These are phyloP conservation scores for Neonectria punicea DNA, from an alignment of 2,329 filamentous ascomycete genomes.

Conservation along the genomic window DNA sequence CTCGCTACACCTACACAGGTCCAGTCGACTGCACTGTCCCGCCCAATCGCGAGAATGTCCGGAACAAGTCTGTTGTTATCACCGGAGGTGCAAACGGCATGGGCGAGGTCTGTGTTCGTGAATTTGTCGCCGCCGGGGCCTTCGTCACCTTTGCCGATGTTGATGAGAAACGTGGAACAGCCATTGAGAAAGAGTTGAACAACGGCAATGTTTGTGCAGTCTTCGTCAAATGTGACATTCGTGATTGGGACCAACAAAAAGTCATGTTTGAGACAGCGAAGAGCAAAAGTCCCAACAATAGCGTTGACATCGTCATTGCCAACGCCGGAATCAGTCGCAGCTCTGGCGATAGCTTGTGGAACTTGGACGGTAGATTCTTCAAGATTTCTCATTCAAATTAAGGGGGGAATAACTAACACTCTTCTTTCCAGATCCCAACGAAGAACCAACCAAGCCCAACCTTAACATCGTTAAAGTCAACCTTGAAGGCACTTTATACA, in stretches of 20 bases:
- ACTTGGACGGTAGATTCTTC: constrained; percentile 46
- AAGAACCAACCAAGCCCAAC: constrained; percentile 49
- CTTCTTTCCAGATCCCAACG: constrained; percentile 18
- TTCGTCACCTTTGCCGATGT: constrained; percentile 55
- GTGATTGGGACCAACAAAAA: constrained; percentile 56
- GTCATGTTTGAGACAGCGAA: constrained; percentile 54
- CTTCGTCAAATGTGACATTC: constrained; percentile 56
- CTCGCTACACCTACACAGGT: constrained; percentile 34
- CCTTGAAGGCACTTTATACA: constrained; percentile 55
- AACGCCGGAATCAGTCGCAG: constrained; percentile 56
- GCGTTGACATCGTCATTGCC: constrained; percentile 58
- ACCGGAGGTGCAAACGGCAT: constrained; percentile 60
- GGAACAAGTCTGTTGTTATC: constrained; percentile 58
- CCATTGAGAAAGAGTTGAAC: constrained; percentile 48
- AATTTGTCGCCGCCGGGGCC: constrained; percentile 50
- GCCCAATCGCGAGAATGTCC: constrained; percentile 33
- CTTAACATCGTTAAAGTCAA: constrained; percentile 55
- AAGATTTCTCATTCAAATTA: not conserved
- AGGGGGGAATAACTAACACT: not conserved
- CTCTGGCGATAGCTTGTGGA: constrained; percentile 51
- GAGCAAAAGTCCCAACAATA: constrained; percentile 48
- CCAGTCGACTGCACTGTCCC: constrained; percentile 31
- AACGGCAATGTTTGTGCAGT: constrained; percentile 28
- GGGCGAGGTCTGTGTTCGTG: constrained; percentile 49
- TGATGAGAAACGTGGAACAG: constrained; percentile 46